phyloP scores from a whole-genome alignment of 1,284 basidiomycete genomes.

The Trametes versicolor region DNA sequence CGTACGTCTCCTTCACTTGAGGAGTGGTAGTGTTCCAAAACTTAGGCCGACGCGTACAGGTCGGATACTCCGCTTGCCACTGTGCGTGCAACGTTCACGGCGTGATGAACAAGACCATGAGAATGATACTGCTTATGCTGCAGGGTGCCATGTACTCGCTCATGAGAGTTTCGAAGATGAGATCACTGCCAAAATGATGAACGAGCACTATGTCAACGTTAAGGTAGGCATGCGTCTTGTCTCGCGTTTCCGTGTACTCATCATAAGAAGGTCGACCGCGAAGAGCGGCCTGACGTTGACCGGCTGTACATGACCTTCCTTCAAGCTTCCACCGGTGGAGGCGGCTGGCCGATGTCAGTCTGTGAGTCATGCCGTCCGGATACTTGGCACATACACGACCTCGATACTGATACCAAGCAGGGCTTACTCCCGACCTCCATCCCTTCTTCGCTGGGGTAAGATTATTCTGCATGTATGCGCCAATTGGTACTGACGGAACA shows the following conservation, averaged over 20 bases:
- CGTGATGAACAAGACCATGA: background rate
- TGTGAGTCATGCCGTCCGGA: conserved; percentile 30
- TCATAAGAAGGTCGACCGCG: conserved; percentile 49
- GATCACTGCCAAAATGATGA: conserved; percentile 53
- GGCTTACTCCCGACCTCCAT: conserved; percentile 52
- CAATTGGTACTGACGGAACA: background rate
- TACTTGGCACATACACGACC: background rate
- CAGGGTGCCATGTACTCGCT: conserved; percentile 46
- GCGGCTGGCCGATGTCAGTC: conserved; percentile 58
- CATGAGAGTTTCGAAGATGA: conserved; percentile 55
- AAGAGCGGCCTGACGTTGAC: conserved; percentile 57
- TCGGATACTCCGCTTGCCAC: conserved; percentile 53
- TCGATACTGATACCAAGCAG: conserved; percentile 23
- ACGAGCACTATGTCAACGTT: conserved; percentile 54
- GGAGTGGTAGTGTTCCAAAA: background rate
- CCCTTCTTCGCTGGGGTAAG: conserved; percentile 53
- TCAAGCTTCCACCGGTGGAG: conserved; percentile 52
- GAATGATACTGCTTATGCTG: background rate
- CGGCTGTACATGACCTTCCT: conserved; percentile 57
- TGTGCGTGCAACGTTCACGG: conserved; percentile 30
- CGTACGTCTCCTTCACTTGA: conserved; percentile 26
- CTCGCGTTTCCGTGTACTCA: background rate
- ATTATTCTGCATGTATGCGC: background rate
- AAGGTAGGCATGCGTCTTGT: conserved; percentile 39
- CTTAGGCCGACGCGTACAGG: conserved; percentile 26